Evolutionary conservation across 257 asterid genomes (phyloP).

Genomic region (Fraxinus anomala): DNA sequence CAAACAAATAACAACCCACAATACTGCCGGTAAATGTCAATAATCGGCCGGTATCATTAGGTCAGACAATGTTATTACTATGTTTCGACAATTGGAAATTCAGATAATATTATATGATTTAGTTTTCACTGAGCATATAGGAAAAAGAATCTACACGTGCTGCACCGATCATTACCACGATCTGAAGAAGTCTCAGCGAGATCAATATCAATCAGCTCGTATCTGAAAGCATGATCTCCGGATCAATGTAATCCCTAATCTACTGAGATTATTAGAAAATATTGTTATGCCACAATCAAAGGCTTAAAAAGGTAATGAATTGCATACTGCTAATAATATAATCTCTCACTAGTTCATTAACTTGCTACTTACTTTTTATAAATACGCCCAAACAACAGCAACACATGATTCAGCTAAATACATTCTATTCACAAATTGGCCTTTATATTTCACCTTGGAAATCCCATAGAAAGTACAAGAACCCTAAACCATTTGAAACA

Average conservation of each 20-base stretch:
- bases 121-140: too few species aligned
- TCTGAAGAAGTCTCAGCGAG: too few species aligned
- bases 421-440: conserved; percentile 7
- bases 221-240: neutral
- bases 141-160: too few species aligned
- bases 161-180: too few species aligned
- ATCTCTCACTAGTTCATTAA: neutral
- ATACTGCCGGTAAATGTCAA: neutral
- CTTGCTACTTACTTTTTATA: neutral
- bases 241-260: neutral
- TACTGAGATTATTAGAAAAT: neutral
- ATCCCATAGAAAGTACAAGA: neutral
- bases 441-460: neutral
- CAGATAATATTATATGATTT: too few species aligned
- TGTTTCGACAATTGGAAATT: neutral
- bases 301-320: conserved; percentile 11
- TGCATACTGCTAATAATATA: conserved; percentile 12
- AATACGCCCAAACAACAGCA: conserved; percentile 2
- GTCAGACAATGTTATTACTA: neutral
- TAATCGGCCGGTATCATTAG: neutral
- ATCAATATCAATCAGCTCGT: neutral
- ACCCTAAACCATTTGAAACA: conserved; percentile 15
- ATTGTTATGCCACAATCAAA: neutral
- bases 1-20: neutral
- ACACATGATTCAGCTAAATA: neutral